Conservation (phyloP, 257 asterid genomes). For the Rhazya stricta region DNA sequence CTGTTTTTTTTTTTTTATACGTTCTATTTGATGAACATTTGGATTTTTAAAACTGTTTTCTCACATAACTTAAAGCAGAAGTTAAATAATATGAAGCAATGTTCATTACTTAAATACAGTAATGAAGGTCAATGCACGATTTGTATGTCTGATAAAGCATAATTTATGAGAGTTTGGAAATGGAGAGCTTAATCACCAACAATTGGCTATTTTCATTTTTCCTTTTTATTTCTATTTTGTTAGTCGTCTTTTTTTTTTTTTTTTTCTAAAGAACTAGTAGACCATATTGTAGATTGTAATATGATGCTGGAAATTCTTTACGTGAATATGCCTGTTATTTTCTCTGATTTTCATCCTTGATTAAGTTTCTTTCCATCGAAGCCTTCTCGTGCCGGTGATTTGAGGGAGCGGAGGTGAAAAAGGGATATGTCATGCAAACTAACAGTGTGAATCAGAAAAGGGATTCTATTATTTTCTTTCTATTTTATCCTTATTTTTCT, state of each 20-base stretch:
- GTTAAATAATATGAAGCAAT: too few species aligned
- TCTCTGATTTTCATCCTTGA: neutral
- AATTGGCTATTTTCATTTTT: neutral
- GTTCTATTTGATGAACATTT: too few species aligned
- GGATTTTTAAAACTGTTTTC: too few species aligned
- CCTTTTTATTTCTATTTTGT: neutral
- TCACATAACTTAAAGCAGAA: too few species aligned
- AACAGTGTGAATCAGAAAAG: too few species aligned
- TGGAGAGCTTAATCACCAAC: neutral
- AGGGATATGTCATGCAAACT: neutral
- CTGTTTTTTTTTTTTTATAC: too few species aligned
- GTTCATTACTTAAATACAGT: too few species aligned
- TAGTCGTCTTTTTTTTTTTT: too few species aligned
- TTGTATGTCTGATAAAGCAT: neutral
- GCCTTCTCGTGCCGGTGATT: neutral
- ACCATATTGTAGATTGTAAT: neutral
- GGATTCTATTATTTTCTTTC: neutral
- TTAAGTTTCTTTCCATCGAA: neutral
- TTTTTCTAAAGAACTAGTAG: too few species aligned
- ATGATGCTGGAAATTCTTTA: neutral
- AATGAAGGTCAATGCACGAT: too few species aligned
- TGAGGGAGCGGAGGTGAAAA: neutral
- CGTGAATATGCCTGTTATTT: neutral
- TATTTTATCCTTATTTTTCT: neutral
- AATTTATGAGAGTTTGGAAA: neutral